These are phyloP conservation scores for Pythium utonaiense DNA, from an alignment of 352 stramenopile genomes.

Conservation along the genomic window DNA sequence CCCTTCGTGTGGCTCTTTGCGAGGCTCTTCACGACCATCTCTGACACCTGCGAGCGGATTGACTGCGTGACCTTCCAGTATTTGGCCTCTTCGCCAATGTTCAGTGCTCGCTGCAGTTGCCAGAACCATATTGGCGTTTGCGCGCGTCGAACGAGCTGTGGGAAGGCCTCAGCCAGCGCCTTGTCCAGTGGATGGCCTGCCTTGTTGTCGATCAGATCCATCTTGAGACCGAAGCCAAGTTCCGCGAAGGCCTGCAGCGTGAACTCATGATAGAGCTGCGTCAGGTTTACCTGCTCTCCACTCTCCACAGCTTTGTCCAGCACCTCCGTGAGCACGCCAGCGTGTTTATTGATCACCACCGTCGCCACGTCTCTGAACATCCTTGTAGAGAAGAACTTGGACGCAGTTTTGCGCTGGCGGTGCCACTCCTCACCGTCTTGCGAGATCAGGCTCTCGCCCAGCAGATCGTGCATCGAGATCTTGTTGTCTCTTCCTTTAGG, in stretches of 20 bases:
- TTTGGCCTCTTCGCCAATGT: slow-evolving; percentile 5
- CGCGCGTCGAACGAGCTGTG: slow-evolving; percentile 7
- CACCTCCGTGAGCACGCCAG: not conserved
- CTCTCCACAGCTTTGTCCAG: not conserved
- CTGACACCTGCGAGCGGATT: slow-evolving; percentile 11
- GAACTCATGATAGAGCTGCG: slow-evolving; percentile 15
- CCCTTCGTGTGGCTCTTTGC: not conserved
- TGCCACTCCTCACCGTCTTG: slow-evolving; percentile 16
- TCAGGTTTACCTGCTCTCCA: slow-evolving; percentile 9
- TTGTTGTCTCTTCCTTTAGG: slow-evolving; percentile 7
- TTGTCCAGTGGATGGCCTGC: slow-evolving; percentile 9
- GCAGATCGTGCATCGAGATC: slow-evolving; percentile 7
- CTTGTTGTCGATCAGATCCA: slow-evolving; percentile 5
- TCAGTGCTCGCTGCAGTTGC: slow-evolving; percentile 13
- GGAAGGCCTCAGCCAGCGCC: slow-evolving; percentile 1
- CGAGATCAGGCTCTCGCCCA: slow-evolving; percentile 16
- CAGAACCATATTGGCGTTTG: slow-evolving; percentile 13
- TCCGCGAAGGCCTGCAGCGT: slow-evolving; percentile 25
- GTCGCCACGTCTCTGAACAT: slow-evolving; percentile 6
- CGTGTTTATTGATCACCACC: slow-evolving; percentile 14
- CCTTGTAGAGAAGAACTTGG: slow-evolving; percentile 13
- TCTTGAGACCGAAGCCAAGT: slow-evolving; percentile 23
- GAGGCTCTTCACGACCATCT: slow-evolving; percentile 15
- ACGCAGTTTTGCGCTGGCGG: slow-evolving; percentile 14
- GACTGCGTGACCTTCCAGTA: slow-evolving; percentile 5